A percentile compares a stretch with the other conserved stretches of the same genome.
phyloP scores from a whole-genome alignment of 345 rosid genomes.

The Pelargonium nanum region DNA sequence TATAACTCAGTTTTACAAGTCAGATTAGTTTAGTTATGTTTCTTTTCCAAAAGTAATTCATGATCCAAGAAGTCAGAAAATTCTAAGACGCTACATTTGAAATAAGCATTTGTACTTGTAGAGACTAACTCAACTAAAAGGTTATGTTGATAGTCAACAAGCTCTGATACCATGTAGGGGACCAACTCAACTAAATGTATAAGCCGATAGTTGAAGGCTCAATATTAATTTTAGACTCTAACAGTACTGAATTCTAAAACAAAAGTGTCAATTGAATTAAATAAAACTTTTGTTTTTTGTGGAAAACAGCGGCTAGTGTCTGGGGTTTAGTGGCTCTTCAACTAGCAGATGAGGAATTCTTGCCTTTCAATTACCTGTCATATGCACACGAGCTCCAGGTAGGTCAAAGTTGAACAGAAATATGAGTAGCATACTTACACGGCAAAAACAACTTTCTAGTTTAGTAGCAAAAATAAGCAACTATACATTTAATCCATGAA shows the following conservation, averaged over 20 bases:
- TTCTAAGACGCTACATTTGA: background rate
- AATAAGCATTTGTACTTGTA: background rate
- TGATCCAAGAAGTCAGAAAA: background rate
- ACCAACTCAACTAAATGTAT: no score
- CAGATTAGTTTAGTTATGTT: no score
- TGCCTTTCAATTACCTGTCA: slow-evolving; percentile 57
- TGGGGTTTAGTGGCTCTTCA: slow-evolving; percentile 68
- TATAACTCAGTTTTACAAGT: no score
- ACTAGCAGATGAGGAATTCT: slow-evolving; percentile 64
- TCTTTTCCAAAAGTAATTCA: no score
- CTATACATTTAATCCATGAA: slow-evolving; percentile 1
- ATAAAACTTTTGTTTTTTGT: background rate
- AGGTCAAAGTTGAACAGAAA: slow-evolving; percentile 7
- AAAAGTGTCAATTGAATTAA: no score
- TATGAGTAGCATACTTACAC: background rate
- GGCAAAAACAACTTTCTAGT: no score
- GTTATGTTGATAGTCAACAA: no score
- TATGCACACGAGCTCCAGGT: slow-evolving; percentile 72
- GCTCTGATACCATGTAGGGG: no score
- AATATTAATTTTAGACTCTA: no score
- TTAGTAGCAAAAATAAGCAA: background rate
- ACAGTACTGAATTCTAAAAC: background rate
- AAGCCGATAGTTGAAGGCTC: no score
- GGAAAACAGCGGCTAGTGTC: slow-evolving; percentile 44
- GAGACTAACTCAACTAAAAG: no score